phyloP scores from a whole-genome alignment of 345 rosid species.

The Punica granatum region DNA sequence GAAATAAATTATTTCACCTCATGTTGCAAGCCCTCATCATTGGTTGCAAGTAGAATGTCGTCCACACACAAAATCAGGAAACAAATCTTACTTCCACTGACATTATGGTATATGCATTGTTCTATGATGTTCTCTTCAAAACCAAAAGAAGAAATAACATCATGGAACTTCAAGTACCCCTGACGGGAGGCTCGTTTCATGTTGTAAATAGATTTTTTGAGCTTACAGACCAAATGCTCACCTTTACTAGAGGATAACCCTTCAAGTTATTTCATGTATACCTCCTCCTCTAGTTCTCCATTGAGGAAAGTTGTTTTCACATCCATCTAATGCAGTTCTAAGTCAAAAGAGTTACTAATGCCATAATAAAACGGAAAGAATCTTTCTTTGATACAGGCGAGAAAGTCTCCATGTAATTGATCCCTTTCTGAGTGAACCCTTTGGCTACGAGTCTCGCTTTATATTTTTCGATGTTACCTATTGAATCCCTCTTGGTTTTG shows the following conservation, averaged over 20 bases:
- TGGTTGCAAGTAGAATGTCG: neutral
- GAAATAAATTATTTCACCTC: neutral
- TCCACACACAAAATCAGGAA: neutral
- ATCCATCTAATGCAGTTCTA: neutral
- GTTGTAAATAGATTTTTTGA: neutral
- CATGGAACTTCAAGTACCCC: neutral
- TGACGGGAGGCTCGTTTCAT: neutral
- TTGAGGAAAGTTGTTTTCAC: neutral
- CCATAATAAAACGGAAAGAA: neutral
- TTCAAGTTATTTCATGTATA: neutral
- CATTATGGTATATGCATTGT: neutral
- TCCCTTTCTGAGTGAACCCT: neutral
- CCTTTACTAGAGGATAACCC: neutral
- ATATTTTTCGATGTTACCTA: neutral
- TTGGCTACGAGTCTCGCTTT: neutral
- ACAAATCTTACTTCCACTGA: neutral
- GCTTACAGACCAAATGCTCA: neutral
- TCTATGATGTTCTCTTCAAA: neutral
- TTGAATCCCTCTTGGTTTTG: neutral
- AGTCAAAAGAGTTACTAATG: neutral
- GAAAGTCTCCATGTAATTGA: neutral
- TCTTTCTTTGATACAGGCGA: neutral
- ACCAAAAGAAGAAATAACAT: neutral
- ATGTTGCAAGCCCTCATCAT: neutral
- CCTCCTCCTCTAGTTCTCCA: neutral